Base-by-base conservation (phyloP, 371 early-diverging fungal genomes). In the Mucor sp. region DNA sequence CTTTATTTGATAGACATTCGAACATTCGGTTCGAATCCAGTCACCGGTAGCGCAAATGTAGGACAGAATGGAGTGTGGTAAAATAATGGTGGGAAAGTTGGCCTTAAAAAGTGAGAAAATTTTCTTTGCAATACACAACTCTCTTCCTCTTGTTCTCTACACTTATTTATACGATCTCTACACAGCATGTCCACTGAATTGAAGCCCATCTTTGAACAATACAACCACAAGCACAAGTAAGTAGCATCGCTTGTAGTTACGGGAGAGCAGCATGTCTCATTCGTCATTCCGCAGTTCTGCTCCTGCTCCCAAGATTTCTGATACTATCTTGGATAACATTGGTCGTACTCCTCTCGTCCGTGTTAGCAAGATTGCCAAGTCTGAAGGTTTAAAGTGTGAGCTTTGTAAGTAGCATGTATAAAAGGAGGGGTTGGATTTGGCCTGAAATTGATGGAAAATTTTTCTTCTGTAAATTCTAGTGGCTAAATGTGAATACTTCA, bases 401-500 rank as follows among this genome's bases (percentile, higher is more conserved):
- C 80, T 97, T n/a, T 88, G 95, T 96, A 89, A 76, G 70, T 65
- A 9, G 0, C 39, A 2, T 12, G 37, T 37, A 14, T 27, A 30
- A 23, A n/a, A 61, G 17, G 28, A 15, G 27, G 28, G 3, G 28
- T 11, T 28, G 19, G 28, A 30, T 12, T 15, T 17, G 19, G 37
- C 23, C 6, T 32, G 28, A 9, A 56, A 39, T n/a, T 41, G n/a
- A 23, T 43, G 30, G 15, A 27, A 32, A 23, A 60, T 37, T 62
- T 28, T 28, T 58, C 11, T 67, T 32, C 43, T 19, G 11, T 32
- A 28, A 21, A 17, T 21, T 61, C 8, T 62, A 95, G 95, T 96
- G 81, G 99, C 92, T 72, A 98, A 97, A 75, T 97, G 97, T 80
- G 99, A 98, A 87, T 98, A 88, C 79, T 97, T 97, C 79, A 98